Evolutionary conservation across 805 yeast genomes (phyloP).

Genomic region (Barnettozyma salicaria): DNA sequence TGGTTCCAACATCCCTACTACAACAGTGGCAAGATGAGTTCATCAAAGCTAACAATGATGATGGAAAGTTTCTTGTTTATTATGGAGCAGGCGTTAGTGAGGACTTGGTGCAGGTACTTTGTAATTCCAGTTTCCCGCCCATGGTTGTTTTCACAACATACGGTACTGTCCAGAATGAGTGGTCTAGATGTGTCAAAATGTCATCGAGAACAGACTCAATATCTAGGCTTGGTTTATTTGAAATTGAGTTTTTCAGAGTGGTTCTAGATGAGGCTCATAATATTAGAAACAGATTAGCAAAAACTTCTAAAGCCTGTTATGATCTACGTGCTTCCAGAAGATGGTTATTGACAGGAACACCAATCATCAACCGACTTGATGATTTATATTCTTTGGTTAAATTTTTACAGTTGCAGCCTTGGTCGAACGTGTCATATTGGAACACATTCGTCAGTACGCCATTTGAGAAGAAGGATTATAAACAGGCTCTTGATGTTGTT

Average conservation of each 20-base stretch:
- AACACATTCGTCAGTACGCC: slow-evolving; percentile 78
- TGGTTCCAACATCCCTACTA: slow-evolving; percentile 88
- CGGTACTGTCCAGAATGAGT: slow-evolving; percentile 80
- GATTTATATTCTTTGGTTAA: slow-evolving; percentile 75
- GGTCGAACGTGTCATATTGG: slow-evolving; percentile 86
- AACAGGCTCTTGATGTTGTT: slow-evolving; percentile 76
- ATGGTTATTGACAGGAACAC: slow-evolving; percentile 93
- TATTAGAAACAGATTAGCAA: slow-evolving; percentile 72
- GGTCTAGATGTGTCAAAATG: slow-evolving; percentile 37
- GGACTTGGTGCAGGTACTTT: slow-evolving; percentile 43
- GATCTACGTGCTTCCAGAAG: slow-evolving; percentile 57
- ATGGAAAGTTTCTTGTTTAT: slow-evolving; percentile 51
- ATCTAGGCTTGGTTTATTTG: slow-evolving; percentile 49
- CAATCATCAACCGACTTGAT: slow-evolving; percentile 81
- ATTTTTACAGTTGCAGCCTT: slow-evolving; percentile 78
- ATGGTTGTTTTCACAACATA: slow-evolving; percentile 76
- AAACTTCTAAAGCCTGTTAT: slow-evolving; percentile 72
- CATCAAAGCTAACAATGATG: slow-evolving; percentile 44
- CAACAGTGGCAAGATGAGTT: slow-evolving; percentile 90
- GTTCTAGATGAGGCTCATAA: slow-evolving; percentile 89
- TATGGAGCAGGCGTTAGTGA: slow-evolving; percentile 59
- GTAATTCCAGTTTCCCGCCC: slow-evolving; percentile 44
- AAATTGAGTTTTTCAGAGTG: slow-evolving; percentile 68
- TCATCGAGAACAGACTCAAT: slow-evolving; percentile 5
- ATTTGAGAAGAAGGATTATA: slow-evolving; percentile 65